Percentiles rank a stretch among this genome's conserved stretches.
Conservation (phyloP, 495 filamentous ascomycete genomes). For the Aspergillus mulundensis region DNA sequence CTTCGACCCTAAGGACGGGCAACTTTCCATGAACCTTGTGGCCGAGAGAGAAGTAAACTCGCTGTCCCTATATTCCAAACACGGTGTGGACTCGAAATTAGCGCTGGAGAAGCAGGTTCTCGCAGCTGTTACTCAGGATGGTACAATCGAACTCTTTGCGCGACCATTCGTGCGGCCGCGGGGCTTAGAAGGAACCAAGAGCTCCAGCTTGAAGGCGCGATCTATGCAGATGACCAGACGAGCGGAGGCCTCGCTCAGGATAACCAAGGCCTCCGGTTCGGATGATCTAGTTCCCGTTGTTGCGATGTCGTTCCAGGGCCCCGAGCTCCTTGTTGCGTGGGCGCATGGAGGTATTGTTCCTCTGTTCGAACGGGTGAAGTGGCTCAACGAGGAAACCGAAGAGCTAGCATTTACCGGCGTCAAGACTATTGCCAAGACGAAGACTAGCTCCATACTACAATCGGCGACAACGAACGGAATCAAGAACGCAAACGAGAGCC, state of each 20-base stretch:
- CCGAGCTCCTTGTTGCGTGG: constrained; percentile 48
- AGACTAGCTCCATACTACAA: constrained; percentile 38
- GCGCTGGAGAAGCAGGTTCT: constrained; percentile 41
- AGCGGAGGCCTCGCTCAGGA: constrained; percentile 46
- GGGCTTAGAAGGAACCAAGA: constrained; percentile 20
- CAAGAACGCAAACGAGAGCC: constrained; percentile 54
- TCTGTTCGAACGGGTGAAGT: constrained; percentile 50
- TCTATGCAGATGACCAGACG: constrained; percentile 48
- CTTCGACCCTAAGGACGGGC: constrained; percentile 42
- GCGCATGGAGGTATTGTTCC: constrained; percentile 54
- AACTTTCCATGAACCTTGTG: constrained; percentile 48
- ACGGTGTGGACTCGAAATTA: constrained; percentile 7
- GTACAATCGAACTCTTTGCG: constrained; percentile 54
- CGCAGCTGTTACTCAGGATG: constrained; percentile 50
- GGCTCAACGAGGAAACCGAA: constrained; percentile 47
- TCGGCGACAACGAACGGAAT: constrained; percentile 52
- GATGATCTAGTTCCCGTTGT: constrained; percentile 42
- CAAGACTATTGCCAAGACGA: constrained; percentile 45
- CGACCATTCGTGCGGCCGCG: constrained; percentile 46
- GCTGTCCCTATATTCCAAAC: constrained; percentile 28
- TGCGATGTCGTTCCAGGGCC: constrained; percentile 44
- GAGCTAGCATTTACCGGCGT: constrained; percentile 42
- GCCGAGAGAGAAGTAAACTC: constrained; percentile 49
- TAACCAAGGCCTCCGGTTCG: constrained; percentile 45
- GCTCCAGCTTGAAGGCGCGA: constrained; percentile 39